Evolutionary conservation across 75 land plant genomes (phyloP).

Genomic region (Azolla pinnata): DNA sequence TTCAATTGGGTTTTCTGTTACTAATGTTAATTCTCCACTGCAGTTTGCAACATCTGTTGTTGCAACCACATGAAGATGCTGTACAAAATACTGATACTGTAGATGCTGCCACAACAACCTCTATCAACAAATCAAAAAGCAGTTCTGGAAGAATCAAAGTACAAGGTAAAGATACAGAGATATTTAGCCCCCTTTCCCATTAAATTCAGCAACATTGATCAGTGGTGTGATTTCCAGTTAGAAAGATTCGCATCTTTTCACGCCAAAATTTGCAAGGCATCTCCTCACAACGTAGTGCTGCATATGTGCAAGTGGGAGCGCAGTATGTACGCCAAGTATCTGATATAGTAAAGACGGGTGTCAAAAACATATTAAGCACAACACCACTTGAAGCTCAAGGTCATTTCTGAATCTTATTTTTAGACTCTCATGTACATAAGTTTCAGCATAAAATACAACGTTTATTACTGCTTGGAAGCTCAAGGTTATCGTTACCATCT

Average conservation of each 20-base stretch:
- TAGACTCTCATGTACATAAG: no score
- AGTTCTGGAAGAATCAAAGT: constrained; percentile 80
- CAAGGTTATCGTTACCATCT: no score
- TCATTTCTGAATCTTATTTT: no score
- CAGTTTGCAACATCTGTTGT: constrained; percentile 45
- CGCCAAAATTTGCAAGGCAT: constrained; percentile 26
- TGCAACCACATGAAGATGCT: constrained; percentile 83
- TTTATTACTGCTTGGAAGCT: no score
- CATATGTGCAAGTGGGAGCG: constrained; percentile 65
- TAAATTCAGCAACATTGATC: no score
- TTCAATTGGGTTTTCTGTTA: neutral
- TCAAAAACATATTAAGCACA: constrained; percentile 39
- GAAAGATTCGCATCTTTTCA: constrained; percentile 51
- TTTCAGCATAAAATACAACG: no score
- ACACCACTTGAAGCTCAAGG: constrained; percentile 74
- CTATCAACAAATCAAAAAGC: constrained; percentile 57
- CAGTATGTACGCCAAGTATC: constrained; percentile 65
- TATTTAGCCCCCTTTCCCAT: no score
- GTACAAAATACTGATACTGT: constrained; percentile 38
- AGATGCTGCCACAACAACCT: constrained; percentile 32
- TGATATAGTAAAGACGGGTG: constrained; percentile 51
- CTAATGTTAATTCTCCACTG: neutral
- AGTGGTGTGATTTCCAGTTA: no score
- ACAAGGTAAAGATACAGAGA: constrained; percentile 44
- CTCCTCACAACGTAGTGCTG: constrained; percentile 45